Evolutionary conservation across 768 basidiomycete genomes (phyloP), one percentile per base, ranked within the genome.

Genomic region (Lactifluus hygrophoroides): DNA sequence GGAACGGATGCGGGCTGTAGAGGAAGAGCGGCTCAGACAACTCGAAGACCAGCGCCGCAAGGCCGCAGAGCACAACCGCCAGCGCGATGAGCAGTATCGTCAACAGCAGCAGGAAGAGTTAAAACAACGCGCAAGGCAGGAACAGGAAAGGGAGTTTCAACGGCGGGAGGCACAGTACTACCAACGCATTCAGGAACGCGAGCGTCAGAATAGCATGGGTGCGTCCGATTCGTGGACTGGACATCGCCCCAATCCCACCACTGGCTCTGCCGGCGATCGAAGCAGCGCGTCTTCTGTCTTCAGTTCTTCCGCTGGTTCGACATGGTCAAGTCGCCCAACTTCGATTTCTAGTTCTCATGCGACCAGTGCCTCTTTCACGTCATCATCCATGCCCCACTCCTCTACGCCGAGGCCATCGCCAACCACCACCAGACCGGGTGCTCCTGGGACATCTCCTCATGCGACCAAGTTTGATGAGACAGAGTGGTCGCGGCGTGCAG

Each of bases 401-500:
- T 17, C 43, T 28, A 60, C 59, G 43, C 49, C 59, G 19, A 56
- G 42, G 32, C 35, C 57, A 17, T 50, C 64, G 23, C 43, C 56
- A 28, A 34, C 59, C 35, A 49, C 28, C 13, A 21, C 54, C 27
- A 57, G 48, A 42, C 28, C 65, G n/a, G 64, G 54, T 46, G 57
- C 51, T 16, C 54, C 57, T 1, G 64, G 61, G 25, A 59, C 65
- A 14, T 63, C 66, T 8, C 61, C 61, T 3, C 58, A 55, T 51
- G 69, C 34, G 38, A 67, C 60, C 49, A 60, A 37, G 32, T 19
- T 57, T 14, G 62, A 75, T 11, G 79, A 84, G 61, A 75, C 76
- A 5, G 83, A 86, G 52, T 83, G 85, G 78, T 73, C 77, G 19
- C 80, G 83, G 30, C 80, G 80, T 16, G 83, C 85, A 60, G 82